A percentile compares a stretch with the other conserved stretches of the same genome.
phyloP scores from a whole-genome alignment of 2,329 filamentous ascomycete genomes.

The Arachnopeziza araneosa region DNA sequence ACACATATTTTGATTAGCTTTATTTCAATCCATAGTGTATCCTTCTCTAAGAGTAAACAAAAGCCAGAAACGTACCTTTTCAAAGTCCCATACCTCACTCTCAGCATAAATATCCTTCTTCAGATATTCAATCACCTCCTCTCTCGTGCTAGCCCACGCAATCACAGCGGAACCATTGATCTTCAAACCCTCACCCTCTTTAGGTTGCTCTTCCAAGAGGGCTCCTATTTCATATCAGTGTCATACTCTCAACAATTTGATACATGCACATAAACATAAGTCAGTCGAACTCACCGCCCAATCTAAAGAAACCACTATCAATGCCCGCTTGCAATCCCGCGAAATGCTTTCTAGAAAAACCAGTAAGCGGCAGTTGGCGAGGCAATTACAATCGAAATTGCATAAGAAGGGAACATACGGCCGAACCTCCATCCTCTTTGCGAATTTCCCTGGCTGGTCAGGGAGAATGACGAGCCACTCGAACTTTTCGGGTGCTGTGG shows the following conservation, averaged over 20 bases:
- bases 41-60: no score
- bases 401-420: constrained; percentile 36
- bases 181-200: constrained; percentile 51
- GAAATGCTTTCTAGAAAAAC: constrained; percentile 22
- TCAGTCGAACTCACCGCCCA: constrained; percentile 40
- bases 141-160: constrained; percentile 57
- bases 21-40: not conserved
- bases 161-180: constrained; percentile 45
- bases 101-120: constrained; percentile 67
- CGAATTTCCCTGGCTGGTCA: constrained; percentile 54
- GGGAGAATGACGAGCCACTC: constrained; percentile 68
- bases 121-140: constrained; percentile 63
- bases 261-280: not conserved
- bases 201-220: constrained; percentile 59
- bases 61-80: constrained; percentile 44
- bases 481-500: constrained; percentile 33
- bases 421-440: constrained; percentile 57
- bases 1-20: not conserved
- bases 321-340: constrained; percentile 45
- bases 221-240: constrained; percentile 45
- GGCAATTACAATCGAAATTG: not conserved
- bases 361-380: not conserved
- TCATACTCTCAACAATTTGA: not conserved
- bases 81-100: constrained; percentile 74
- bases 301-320: constrained; percentile 52